Evolutionary conservation across 2,329 filamentous ascomycete species (phyloP).

Genomic region (Chrysosporium keratinophilum): DNA sequence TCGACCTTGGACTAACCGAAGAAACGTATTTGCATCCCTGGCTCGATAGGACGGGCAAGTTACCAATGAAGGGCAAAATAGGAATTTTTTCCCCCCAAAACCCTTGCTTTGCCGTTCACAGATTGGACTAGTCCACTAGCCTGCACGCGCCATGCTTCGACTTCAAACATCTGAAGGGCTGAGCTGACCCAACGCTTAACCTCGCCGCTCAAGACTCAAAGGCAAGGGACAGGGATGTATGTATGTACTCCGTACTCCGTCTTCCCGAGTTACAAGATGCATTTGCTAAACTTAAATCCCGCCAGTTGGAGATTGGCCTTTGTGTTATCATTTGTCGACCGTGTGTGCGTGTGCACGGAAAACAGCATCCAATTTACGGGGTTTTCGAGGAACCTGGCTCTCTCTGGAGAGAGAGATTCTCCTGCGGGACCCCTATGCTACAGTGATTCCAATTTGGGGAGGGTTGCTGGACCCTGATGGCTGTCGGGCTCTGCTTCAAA

Average conservation of each 20-base stretch:
- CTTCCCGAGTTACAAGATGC: neutral
- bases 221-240: neutral
- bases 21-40: neutral
- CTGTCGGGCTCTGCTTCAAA: neutral
- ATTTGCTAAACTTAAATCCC: neutral
- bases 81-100: neutral
- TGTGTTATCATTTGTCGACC: no score
- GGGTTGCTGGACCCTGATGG: no score
- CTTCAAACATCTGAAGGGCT: slow-evolving; percentile 4
- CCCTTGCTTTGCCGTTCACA: neutral
- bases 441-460: no score
- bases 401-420: no score
- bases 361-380: no score
- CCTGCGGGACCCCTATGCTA: no score
- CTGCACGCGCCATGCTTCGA: neutral
- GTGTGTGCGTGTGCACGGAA: no score
- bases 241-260: neutral
- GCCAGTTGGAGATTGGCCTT: no score
- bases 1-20: neutral
- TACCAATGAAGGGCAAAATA: neutral
- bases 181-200: slow-evolving; percentile 6
- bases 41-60: neutral
- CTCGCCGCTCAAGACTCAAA: neutral
- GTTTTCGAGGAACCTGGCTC: no score
- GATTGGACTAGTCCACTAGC: neutral